A percentile compares a stretch with the other conserved stretches of the same genome.
These are phyloP conservation scores for Lactifluus rugatus DNA, from an alignment of 768 basidiomycete genomes.

Conservation along the genomic window DNA sequence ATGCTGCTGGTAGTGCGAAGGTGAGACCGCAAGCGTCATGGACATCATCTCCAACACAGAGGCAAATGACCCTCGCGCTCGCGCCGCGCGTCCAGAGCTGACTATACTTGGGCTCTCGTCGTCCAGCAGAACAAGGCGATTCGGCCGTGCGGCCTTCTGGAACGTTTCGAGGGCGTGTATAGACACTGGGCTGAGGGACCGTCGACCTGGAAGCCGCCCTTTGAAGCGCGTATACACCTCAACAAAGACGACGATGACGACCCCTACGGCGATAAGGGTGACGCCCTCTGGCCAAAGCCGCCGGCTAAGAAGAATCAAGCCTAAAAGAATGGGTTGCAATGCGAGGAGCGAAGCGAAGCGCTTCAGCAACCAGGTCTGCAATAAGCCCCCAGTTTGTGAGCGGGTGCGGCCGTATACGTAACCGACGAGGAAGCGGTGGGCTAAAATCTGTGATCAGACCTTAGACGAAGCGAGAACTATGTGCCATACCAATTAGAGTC, in stretches of 20 bases:
- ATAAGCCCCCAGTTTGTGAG: constrained; percentile 64
- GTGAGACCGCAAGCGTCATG: constrained; percentile 63
- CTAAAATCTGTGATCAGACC: constrained; percentile 28
- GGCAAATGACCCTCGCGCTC: constrained; percentile 62
- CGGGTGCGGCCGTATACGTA: constrained; percentile 68
- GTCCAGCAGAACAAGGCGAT: constrained; percentile 30
- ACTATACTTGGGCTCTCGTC: constrained; percentile 45
- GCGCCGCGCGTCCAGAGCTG: constrained; percentile 28
- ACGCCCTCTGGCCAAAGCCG: constrained; percentile 65
- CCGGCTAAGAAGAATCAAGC: constrained; percentile 59
- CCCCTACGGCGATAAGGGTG: constrained; percentile 46
- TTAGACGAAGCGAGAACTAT: not conserved
- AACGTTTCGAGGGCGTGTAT: constrained; percentile 51
- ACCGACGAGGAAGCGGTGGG: constrained; percentile 71
- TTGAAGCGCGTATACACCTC: constrained; percentile 49
- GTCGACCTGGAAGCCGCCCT: constrained; percentile 38
- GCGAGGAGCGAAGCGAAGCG: constrained; percentile 62
- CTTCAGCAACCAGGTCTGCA: constrained; percentile 68
- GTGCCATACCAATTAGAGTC: constrained; percentile 49
- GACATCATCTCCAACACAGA: constrained; percentile 83
- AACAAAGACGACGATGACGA: constrained; percentile 45
- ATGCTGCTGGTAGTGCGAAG: constrained; percentile 42
- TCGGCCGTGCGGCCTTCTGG: constrained; percentile 34
- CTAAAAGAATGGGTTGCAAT: constrained; percentile 66
- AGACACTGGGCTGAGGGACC: constrained; percentile 46